These are phyloP conservation scores for Yamadazyma takamatsuzukensis DNA, from an alignment of 805 yeast species.

Conservation along the genomic window DNA sequence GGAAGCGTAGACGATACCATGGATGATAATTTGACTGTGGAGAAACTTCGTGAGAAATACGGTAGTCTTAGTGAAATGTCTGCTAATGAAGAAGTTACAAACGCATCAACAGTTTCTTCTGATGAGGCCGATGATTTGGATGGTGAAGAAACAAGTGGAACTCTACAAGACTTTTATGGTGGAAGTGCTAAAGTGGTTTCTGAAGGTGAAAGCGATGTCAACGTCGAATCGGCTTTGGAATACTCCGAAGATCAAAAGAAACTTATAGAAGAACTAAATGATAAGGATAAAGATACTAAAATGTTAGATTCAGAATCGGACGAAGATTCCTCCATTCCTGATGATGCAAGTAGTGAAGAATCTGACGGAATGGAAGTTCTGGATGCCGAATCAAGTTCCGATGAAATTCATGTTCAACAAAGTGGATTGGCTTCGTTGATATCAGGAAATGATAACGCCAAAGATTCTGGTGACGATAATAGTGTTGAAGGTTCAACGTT, in stretches of 20 bases:
- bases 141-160: conserved; percentile 9
- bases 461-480: conserved; percentile 18
- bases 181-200: conserved; percentile 4
- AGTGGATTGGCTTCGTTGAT: conserved; percentile 17
- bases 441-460: conserved; percentile 10
- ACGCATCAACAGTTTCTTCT: conserved; percentile 16
- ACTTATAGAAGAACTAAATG: conserved; percentile 21
- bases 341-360: conserved; percentile 13
- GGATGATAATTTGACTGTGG: conserved; percentile 45
- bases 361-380: conserved; percentile 6
- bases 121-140: conserved; percentile 15
- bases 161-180: conserved; percentile 33
- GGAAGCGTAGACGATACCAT: conserved; percentile 21
- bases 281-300: conserved; percentile 7
- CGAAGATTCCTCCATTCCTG: conserved; percentile 13
- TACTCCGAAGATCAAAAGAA: conserved; percentile 33
- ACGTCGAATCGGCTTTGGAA: conserved; percentile 10
- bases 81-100: conserved; percentile 11
- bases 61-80: conserved; percentile 29
- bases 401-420: conserved; percentile 11
- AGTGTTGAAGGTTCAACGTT: conserved; percentile 11
- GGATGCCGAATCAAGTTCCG: conserved; percentile 8
- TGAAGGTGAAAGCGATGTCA: conserved; percentile 13
- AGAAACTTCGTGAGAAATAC: conserved; percentile 55
- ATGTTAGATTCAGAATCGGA: conserved; percentile 6